Evolutionary conservation across 2,329 filamentous ascomycete genomes (phyloP).

Genomic region (Aspergillus sp.): DNA sequence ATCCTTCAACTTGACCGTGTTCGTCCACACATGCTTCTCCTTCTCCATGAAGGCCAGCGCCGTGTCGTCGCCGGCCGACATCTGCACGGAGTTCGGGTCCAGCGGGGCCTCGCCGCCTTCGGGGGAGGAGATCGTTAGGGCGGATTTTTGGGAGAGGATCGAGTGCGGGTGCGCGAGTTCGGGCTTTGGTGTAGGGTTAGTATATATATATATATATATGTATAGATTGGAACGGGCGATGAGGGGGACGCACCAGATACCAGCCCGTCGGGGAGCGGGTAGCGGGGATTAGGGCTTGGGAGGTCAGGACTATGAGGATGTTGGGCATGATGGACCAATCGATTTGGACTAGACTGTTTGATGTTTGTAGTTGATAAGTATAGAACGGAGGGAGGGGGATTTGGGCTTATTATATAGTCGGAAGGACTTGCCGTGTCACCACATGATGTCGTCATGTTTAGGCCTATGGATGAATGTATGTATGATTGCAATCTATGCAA

Average conservation of each 20-base stretch:
- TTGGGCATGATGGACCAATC: slow-evolving; percentile 35
- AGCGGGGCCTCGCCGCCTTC: slow-evolving; percentile 50
- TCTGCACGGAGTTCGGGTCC: slow-evolving; percentile 46
- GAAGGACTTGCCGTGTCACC: no score
- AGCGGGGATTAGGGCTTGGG: slow-evolving; percentile 37
- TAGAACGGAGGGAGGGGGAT: no score
- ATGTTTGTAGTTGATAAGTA: no score
- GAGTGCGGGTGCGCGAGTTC: slow-evolving; percentile 56
- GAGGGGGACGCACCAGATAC: slow-evolving; percentile 46
- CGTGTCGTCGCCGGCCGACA: slow-evolving; percentile 42
- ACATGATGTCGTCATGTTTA: no score
- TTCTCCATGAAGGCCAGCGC: slow-evolving; percentile 44
- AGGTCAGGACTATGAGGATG: slow-evolving; percentile 60
- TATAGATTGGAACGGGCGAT: no score
- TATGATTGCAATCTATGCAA: no score
- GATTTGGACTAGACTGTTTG: no score
- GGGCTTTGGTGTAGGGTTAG: slow-evolving; percentile 22
- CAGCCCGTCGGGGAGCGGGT: slow-evolving; percentile 50
- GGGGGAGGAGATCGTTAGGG: slow-evolving; percentile 50
- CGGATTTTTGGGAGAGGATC: slow-evolving; percentile 41
- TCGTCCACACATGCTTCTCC: slow-evolving; percentile 51
- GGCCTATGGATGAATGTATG: no score
- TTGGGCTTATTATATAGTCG: no score
- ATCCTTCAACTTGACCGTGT: slow-evolving; percentile 47
- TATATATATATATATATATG: no score